phyloP scores from a whole-genome alignment of 345 rosid species.

The Moricandia arvensis region DNA sequence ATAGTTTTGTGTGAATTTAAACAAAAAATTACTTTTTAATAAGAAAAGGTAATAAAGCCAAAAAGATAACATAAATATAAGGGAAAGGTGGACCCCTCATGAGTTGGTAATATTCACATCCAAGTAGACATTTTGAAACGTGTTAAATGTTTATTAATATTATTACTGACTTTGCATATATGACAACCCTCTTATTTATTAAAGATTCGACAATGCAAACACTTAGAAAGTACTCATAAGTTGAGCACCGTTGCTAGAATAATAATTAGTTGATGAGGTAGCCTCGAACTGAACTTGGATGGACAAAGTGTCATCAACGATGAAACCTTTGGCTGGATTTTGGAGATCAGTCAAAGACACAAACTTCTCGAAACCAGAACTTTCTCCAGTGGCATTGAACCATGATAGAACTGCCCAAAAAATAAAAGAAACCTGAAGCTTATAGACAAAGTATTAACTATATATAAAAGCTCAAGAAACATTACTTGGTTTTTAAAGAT shows the following conservation, averaged over 20 bases:
- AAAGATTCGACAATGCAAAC: background rate
- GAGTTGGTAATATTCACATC: too few relatives aligned
- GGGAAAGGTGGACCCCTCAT: too few relatives aligned
- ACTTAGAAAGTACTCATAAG: background rate
- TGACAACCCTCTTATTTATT: background rate
- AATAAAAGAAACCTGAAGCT: background rate
- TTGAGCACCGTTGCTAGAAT: background rate
- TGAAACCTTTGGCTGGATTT: slow-evolving; percentile 15
- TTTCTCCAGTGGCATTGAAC: background rate
- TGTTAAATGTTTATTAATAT: background rate
- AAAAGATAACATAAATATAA: too few relatives aligned
- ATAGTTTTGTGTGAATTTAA: too few relatives aligned
- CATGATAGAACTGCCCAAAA: slow-evolving; percentile 7
- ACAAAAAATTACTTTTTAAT: too few relatives aligned
- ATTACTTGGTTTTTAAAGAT: slow-evolving; percentile 9
- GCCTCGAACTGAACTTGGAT: slow-evolving; percentile 14
- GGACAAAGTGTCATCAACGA: background rate
- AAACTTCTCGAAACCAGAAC: background rate
- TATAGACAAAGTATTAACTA: too few relatives aligned
- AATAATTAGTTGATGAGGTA: background rate
- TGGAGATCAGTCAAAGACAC: slow-evolving; percentile 17
- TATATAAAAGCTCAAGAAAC: background rate
- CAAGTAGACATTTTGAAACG: background rate
- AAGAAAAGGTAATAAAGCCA: too few relatives aligned
- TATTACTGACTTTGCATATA: background rate